Evolutionary conservation across 208 protist species (phyloP).

Genomic region (Trypanosoma brucei): DNA sequence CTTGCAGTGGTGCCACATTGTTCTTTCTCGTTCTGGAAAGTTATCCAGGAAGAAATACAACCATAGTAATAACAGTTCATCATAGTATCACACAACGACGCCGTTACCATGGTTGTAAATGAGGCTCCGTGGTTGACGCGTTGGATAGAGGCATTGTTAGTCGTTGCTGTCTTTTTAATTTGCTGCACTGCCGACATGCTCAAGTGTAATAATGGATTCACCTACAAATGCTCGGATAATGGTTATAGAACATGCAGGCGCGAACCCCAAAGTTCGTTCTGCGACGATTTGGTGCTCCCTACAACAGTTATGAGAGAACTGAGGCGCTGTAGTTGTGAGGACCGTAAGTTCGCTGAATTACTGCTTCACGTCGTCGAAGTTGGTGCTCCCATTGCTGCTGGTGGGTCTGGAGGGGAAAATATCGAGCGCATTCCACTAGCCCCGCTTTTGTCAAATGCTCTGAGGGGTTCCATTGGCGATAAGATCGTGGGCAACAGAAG

Average conservation of each 20-base stretch:
- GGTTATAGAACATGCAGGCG: slow-evolving; percentile 1
- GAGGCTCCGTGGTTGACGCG: slow-evolving; percentile 36
- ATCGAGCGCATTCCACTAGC: slow-evolving; percentile 4
- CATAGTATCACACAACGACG: no score
- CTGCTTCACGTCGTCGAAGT: slow-evolving; percentile 18
- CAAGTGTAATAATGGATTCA: slow-evolving; percentile 21
- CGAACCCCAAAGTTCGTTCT: neutral
- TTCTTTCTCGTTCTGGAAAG: no score
- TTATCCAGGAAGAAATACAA: no score
- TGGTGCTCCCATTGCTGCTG: neutral
- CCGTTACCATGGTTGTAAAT: slow-evolving; percentile 11
- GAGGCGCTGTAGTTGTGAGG: slow-evolving; percentile 1
- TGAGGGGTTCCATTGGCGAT: slow-evolving; percentile 5
- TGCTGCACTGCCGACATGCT: slow-evolving; percentile 27
- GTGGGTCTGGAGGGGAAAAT: neutral
- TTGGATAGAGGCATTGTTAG: slow-evolving; percentile 23
- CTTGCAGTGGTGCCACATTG: no score
- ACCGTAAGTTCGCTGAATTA: slow-evolving; percentile 4
- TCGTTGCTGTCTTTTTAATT: slow-evolving; percentile 27
- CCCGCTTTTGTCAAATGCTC: slow-evolving; percentile 1
- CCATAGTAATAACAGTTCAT: no score
- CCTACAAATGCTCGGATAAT: slow-evolving; percentile 6
- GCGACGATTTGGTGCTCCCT: slow-evolving; percentile 14
- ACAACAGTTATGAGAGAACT: neutral
- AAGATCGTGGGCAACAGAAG: neutral